phyloP scores from a whole-genome alignment of 2,329 filamentous ascomycete genomes.

The Lasiodiplodia theobromae region DNA sequence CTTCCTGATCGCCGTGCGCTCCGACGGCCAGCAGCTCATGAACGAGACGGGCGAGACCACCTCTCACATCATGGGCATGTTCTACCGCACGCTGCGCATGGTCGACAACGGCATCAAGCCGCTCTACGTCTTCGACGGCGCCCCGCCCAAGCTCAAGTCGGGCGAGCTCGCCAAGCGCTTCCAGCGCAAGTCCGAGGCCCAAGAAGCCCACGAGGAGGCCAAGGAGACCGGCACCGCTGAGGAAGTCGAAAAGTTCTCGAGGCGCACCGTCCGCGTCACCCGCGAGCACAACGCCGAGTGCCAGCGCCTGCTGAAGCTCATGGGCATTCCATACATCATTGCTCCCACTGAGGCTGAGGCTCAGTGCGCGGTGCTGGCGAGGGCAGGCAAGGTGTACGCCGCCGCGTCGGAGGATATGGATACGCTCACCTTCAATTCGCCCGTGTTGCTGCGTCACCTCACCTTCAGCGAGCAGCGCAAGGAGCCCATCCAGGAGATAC shows the following conservation, averaged over 20 bases:
- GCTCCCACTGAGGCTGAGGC: conserved; percentile 97
- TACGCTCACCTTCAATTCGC: conserved; percentile 92
- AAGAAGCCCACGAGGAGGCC: conserved; percentile 88
- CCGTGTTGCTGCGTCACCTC: conserved; percentile 87
- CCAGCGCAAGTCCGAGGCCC: conserved; percentile 91
- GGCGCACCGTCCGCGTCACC: conserved; percentile 92
- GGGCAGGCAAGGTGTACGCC: conserved; percentile 93
- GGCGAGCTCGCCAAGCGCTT: conserved; percentile 96
- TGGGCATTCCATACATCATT: conserved; percentile 95
- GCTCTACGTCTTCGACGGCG: conserved; percentile 96
- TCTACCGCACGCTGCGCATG: conserved; percentile 97
- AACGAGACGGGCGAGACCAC: conserved; percentile 96
- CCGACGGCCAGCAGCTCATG: conserved; percentile 94
- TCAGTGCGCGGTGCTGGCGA: conserved; percentile 88
- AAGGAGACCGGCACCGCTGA: conserved; percentile 97
- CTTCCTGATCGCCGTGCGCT: conserved; percentile 96
- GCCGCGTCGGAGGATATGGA: conserved; percentile 99
- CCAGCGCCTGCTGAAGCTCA: conserved; percentile 86
- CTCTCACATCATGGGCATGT: conserved; percentile 98
- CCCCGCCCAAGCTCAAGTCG: conserved; percentile 95
- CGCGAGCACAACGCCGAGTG: conserved; percentile 96
- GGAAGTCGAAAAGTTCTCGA: conserved; percentile 97
- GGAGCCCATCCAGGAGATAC: conserved; percentile 96
- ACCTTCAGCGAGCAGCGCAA: conserved; percentile 98
- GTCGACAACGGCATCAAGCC: conserved; percentile 99